phyloP scores from a whole-genome alignment of 371 early-diverging fungal genomes.

The Mucor lusitanicus region DNA sequence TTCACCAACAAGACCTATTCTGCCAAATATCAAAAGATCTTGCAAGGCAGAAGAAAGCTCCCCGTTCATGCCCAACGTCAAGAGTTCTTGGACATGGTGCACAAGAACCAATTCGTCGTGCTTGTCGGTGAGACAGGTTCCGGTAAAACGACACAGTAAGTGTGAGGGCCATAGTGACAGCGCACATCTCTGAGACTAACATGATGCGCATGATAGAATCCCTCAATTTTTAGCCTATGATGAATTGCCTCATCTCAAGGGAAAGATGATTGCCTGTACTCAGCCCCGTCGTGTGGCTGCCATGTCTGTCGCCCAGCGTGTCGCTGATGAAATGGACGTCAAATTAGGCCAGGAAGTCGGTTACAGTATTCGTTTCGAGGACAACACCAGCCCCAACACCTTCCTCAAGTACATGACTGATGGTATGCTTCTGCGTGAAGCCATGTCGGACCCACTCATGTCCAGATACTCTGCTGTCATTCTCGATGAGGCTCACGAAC shows the following conservation, averaged over 20 bases:
- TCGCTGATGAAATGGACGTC: conserved; percentile 49
- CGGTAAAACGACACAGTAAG: conserved; percentile 79
- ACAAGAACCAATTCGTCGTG: conserved; percentile 60
- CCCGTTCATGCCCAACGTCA: conserved; percentile 66
- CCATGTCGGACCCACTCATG: conserved; percentile 58
- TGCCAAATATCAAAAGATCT: conserved; percentile 74
- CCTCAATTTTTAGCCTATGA: conserved; percentile 95
- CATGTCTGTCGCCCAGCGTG: conserved; percentile 82
- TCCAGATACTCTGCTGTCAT: conserved; percentile 64
- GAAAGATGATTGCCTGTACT: conserved; percentile 87
- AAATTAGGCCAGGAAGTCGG: conserved; percentile 71
- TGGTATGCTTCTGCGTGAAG: conserved; percentile 71
- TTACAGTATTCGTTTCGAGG: conserved; percentile 77
- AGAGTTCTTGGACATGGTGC: conserved; percentile 62
- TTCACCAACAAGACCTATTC: conserved; percentile 82
- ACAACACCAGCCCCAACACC: conserved; percentile 15
- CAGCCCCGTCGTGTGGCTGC: conserved; percentile 95
- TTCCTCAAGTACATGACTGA: conserved; percentile 23
- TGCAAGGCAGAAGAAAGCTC: conserved; percentile 54
- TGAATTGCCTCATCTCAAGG: conserved; percentile 86
- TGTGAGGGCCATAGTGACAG: conserved; percentile 35
- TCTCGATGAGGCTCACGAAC: conserved; percentile 82
- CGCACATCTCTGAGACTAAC: no score
- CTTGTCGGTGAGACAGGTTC: conserved; percentile 86
- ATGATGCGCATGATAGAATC: conserved; percentile 61